phyloP scores from a whole-genome alignment of 257 asterid species.

The Vinca minor region DNA sequence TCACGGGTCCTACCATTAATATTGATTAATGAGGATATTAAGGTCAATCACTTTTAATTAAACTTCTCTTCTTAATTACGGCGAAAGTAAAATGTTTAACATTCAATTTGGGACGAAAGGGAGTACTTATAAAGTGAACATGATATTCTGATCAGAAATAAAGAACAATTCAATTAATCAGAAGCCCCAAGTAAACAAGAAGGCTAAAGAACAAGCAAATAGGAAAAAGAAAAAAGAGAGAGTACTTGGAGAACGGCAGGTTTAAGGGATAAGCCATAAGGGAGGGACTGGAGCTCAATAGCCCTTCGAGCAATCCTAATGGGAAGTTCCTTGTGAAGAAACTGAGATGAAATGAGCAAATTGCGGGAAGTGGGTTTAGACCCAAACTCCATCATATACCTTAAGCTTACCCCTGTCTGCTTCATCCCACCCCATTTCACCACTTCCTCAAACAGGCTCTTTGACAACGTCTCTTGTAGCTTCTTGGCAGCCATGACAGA shows the following conservation, averaged over 20 bases:
- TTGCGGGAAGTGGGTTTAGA: conserved; percentile 54
- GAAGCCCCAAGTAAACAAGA: too few species aligned
- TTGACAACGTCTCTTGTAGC: conserved; percentile 39
- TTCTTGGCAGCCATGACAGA: conserved; percentile 66
- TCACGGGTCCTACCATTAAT: too few species aligned
- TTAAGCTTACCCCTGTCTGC: conserved; percentile 80
- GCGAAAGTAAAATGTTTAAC: too few species aligned
- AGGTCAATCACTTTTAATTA: too few species aligned
- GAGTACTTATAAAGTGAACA: too few species aligned
- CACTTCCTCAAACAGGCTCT: conserved; percentile 52
- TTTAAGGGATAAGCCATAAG: conserved; percentile 65
- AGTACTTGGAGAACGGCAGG: conserved; percentile 72
- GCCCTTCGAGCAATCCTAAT: conserved; percentile 85
- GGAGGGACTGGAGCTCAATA: conserved; percentile 72
- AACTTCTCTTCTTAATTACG: too few species aligned
- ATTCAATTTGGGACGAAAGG: too few species aligned
- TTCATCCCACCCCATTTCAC: conserved; percentile 70
- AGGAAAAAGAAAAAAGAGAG: background rate
- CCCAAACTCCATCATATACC: conserved; percentile 93
- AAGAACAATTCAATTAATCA: too few species aligned
- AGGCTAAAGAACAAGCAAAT: background rate
- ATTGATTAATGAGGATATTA: too few species aligned
- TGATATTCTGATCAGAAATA: too few species aligned
- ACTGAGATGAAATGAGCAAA: conserved; percentile 74
- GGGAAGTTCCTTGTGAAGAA: conserved; percentile 78